Conservation (phyloP, 192 early-diverging fungal genomes). For the Backusella sp. region DNA sequence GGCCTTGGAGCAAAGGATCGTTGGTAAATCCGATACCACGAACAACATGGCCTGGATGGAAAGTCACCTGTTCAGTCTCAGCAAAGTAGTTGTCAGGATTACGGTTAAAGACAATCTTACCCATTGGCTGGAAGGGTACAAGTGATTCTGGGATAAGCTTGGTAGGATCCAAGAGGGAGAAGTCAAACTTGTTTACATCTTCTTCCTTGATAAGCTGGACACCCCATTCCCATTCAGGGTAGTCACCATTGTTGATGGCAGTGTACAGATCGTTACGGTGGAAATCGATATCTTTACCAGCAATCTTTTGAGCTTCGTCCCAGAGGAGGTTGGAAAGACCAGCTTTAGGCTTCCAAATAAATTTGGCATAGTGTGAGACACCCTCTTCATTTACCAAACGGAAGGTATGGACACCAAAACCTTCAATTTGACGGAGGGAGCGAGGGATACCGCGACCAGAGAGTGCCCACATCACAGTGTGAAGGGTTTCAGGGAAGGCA, state of each 20-base stretch:
- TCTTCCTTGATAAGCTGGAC: constrained; percentile 39
- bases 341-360: constrained; percentile 40
- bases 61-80: constrained; percentile 47
- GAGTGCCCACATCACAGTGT: constrained; percentile 41
- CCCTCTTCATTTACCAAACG: constrained; percentile 42
- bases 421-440: constrained; percentile 39
- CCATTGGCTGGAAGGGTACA: constrained; percentile 37
- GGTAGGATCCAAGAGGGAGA: constrained; percentile 47
- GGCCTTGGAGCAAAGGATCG: constrained; percentile 48
- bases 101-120: constrained; percentile 44
- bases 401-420: constrained; percentile 50
- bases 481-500: constrained; percentile 34
- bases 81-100: constrained; percentile 46
- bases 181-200: constrained; percentile 35
- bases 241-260: constrained; percentile 35
- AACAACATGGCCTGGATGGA: constrained; percentile 39
- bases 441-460: constrained; percentile 45
- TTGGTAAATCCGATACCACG: constrained; percentile 45
- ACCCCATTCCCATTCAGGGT: constrained; percentile 44
- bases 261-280: constrained; percentile 40
- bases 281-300: constrained; percentile 46
- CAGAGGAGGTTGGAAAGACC: constrained; percentile 32
- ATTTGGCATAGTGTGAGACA: constrained; percentile 40
- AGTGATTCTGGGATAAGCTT: constrained; percentile 48
- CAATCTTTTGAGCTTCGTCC: constrained; percentile 44